Evolutionary conservation across 2,329 filamentous ascomycete species (phyloP).

Genomic region (Paradendryphiella salina): DNA sequence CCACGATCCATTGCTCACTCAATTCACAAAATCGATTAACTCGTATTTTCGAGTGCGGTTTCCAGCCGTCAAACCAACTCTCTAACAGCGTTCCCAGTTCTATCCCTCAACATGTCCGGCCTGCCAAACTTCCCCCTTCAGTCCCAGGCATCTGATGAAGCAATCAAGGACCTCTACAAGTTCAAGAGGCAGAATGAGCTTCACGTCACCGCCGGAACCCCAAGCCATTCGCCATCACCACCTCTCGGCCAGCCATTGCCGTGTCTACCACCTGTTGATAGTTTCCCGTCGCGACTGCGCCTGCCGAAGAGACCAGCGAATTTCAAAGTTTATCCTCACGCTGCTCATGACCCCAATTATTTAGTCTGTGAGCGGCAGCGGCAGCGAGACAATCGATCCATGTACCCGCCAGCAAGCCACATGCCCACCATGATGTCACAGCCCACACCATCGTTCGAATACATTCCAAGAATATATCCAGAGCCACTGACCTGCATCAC

Average conservation of each 20-base stretch:
- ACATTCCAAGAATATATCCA: neutral
- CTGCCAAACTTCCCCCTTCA: neutral
- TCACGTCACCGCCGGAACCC: neutral
- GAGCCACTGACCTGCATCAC: conserved; percentile 2
- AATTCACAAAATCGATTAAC: neutral
- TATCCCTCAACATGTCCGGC: neutral
- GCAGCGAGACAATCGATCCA: neutral
- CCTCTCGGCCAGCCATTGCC: neutral
- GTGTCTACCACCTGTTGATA: no score
- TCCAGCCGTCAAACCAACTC: neutral
- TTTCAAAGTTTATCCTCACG: no score
- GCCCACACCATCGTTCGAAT: neutral
- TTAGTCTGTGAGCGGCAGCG: no score
- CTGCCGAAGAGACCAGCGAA: neutral
- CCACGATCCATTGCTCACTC: no score
- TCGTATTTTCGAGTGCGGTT: neutral
- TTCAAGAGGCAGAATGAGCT: neutral
- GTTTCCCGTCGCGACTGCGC: neutral
- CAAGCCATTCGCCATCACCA: neutral
- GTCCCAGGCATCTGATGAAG: neutral
- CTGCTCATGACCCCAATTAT: no score
- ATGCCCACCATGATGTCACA: neutral
- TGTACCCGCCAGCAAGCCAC: neutral
- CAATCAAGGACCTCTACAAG: neutral
- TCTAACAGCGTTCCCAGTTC: neutral